phyloP scores from a whole-genome alignment of 73 alveolate species.

The Paramecium tetraurelia region DNA sequence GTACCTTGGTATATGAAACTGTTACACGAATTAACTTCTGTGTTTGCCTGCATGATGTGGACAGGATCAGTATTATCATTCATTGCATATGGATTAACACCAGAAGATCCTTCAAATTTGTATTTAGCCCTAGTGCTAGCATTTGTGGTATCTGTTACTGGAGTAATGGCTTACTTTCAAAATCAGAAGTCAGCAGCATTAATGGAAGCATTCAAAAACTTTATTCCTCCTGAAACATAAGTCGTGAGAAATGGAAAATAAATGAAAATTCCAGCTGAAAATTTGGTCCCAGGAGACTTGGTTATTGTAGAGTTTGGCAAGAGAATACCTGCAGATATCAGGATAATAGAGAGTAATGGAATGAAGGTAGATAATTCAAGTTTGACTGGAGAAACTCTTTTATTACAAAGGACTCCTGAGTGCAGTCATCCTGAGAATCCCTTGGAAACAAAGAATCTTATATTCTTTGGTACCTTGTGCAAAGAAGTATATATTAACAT shows the following conservation, averaged over 20 bases:
- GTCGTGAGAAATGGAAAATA: conserved; percentile 87
- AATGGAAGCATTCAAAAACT: conserved; percentile 87
- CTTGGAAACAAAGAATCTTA: conserved; percentile 90
- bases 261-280: conserved; percentile 74
- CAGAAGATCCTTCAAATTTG: conserved; percentile 74
- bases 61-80: conserved; percentile 79
- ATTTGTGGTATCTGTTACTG: conserved; percentile 76
- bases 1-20: conserved; percentile 76
- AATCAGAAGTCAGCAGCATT: conserved; percentile 78
- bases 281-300: conserved; percentile 92
- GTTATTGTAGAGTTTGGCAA: conserved; percentile 91
- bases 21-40: conserved; percentile 77
- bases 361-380: conserved; percentile 95
- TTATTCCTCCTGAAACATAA: conserved; percentile 78
- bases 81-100: conserved; percentile 72
- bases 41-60: conserved; percentile 82
- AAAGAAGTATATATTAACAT: conserved; percentile 60
- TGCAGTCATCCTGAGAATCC: conserved; percentile 90
- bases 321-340: conserved; percentile 93
- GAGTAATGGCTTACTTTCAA: conserved; percentile 75
- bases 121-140: conserved; percentile 81
- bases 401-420: conserved; percentile 81
- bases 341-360: conserved; percentile 83
- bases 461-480: conserved; percentile 95
- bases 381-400: conserved; percentile 95